Evolutionary conservation across 257 asterid genomes (phyloP).

Genomic region (Scutellaria minor): DNA sequence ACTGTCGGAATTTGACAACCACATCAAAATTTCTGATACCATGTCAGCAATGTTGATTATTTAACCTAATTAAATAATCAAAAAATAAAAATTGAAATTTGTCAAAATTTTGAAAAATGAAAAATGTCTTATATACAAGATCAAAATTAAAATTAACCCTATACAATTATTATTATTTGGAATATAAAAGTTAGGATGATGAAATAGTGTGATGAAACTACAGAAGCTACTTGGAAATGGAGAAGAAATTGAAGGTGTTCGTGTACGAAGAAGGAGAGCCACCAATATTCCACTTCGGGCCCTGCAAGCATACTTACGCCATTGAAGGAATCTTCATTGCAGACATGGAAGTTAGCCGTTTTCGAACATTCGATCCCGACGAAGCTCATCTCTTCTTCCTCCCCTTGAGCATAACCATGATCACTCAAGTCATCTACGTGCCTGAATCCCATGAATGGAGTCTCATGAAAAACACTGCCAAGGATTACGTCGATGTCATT

Average conservation of each 20-base stretch:
- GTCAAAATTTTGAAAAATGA: no score
- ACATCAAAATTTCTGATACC: no score
- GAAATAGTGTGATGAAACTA: not conserved
- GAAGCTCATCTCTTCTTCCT: constrained; percentile 67
- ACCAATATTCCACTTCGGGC: constrained; percentile 73
- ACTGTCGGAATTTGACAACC: no score
- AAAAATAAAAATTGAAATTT: no score
- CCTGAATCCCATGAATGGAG: constrained; percentile 57
- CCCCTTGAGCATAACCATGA: constrained; percentile 66
- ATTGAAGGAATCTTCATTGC: constrained; percentile 72
- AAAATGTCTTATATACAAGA: no score
- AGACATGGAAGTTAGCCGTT: constrained; percentile 50
- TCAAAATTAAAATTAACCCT: no score
- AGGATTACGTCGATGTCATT: constrained; percentile 43
- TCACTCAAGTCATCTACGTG: constrained; percentile 51
- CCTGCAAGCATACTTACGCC: constrained; percentile 63
- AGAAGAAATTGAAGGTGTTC: constrained; percentile 57
- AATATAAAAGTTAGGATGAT: no score
- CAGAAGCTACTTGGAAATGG: constrained; percentile 82
- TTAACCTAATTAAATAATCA: no score
- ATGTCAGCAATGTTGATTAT: no score
- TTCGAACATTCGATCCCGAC: constrained; percentile 57
- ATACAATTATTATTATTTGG: no score
- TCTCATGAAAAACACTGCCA: constrained; percentile 47
- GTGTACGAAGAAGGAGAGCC: constrained; percentile 78